Base-by-base conservation (phyloP, 257 asterid species). In the Orobanche coerulescens region DNA sequence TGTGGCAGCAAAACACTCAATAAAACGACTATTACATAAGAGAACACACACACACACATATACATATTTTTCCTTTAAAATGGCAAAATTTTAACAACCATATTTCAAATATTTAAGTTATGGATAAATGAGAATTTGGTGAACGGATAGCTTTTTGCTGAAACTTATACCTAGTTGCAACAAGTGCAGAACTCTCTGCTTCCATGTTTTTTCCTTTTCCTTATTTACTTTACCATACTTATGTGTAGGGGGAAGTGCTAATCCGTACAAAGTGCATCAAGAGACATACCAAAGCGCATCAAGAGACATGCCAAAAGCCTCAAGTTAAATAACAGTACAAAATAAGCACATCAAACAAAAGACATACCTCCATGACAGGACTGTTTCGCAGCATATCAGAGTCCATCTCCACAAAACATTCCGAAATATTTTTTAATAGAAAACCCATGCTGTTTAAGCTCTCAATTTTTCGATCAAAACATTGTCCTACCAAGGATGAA, bases 331-430 rank as follows among this genome's bases (percentile, higher is more conserved):
- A 70, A 53, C 18, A 62, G 40, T 46, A 50, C 64, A 64, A 49
- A 42, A 70, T 34, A 70, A 6, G 56, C 23, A 54, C 30, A 68
- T 67, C 19, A 18, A 31, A 62, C 18, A 71, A 59, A 42, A 40
- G 49, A 9, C 26, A 60, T 90, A 91, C 98, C 96, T 88, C 88
- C 67, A 73, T 23, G 12, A 71, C 22, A 26, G 74, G 74, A 76
- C 58, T 64, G 62, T 42, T 73, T 61, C 75, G 83, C 55, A 54
- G 77, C 62, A 75, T 52, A 72, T 79, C 78, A 19, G 81, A 49
- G 69, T 84, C 83, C 58, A 79, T 68, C 64, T 84, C 83, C 49
- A 59, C 68, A 75, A 84, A 68, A 65, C 66, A 72, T 36, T 75
- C 79, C 75, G 65, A 57, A 58, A 84, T 81, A 66, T 86, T 94